Base-by-base conservation (phyloP, 768 basidiomycete genomes). In the Phlegmacium glaucopus region DNA sequence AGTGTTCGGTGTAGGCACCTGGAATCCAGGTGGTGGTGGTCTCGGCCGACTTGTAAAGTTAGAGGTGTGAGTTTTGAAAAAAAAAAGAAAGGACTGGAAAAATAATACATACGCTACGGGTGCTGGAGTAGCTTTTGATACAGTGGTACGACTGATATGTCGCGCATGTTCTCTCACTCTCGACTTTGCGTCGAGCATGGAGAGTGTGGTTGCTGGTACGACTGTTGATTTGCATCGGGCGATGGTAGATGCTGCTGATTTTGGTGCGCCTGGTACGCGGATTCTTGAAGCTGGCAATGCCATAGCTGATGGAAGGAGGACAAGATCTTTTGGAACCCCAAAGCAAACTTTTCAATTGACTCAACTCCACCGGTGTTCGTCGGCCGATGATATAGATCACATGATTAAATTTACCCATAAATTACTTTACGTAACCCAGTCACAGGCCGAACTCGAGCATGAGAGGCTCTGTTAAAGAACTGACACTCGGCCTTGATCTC, bases 101-200 rank as follows among this genome's bases (percentile, higher is more conserved):
- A 17, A 48, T 37, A 18, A 28, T 15, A 69, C 79, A 50, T 72
- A 90, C 88, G 79, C 70, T 50, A 77, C 60, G 4, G 79, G 80
- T 29, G 83, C 81, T 44, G 84, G 75, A 26, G 74, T 72, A 45
- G 88, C 89, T 49, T 77, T 74, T 50, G 74, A 72, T 15, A 71
- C 62, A 6, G 85, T 78, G 10, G 85, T 77, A 50, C 83, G 81
- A 62, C 86, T 88, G 61, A 93, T 79, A 58, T 79, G 74, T 57
- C 91, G 72, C 8, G 82, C 85, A 69, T 87, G 83, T 57, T 90
- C 88, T 57, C 79, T 72, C 43, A 92, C 85, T 67, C 89, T 81
- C 42, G 80, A 79, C 71, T 87, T 90, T 36, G 90, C 90, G 37
- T 93, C 90, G 47, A 86, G 61, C 62, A 87, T 85, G 11, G 82